A percentile compares a stretch with the other conserved stretches of the same genome.
phyloP scores from a whole-genome alignment of 2,329 filamentous ascomycete species.

The Xylaria sp. region DNA sequence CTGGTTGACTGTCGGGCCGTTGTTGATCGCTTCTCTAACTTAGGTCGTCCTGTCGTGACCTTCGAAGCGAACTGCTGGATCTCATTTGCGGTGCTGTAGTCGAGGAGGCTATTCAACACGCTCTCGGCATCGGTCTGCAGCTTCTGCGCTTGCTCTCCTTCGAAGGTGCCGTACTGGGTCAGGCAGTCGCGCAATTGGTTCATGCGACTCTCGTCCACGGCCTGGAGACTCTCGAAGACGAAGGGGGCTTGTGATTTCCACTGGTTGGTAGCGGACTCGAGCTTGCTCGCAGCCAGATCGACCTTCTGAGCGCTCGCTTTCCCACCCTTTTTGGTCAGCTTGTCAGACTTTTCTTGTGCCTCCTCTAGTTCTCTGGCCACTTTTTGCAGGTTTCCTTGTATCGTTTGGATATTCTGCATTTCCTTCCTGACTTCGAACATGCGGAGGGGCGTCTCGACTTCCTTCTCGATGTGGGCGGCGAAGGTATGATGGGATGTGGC shows the following conservation, averaged over 20 bases:
- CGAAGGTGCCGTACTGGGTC: constrained; percentile 92
- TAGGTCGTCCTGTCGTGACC: constrained; percentile 57
- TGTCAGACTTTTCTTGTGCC: constrained; percentile 86
- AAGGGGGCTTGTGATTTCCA: constrained; percentile 97
- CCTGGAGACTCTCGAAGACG: constrained; percentile 92
- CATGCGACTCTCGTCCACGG: constrained; percentile 86
- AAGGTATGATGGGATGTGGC: constrained; percentile 86
- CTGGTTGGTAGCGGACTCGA: constrained; percentile 82
- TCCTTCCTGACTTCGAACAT: constrained; percentile 80
- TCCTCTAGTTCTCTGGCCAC: constrained; percentile 88
- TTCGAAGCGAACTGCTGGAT: constrained; percentile 76
- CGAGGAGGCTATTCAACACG: constrained; percentile 83
- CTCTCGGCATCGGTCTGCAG: constrained; percentile 79
- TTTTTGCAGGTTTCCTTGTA: constrained; percentile 80
- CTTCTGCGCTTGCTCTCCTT: constrained; percentile 86
- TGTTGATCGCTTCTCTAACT: constrained; percentile 56
- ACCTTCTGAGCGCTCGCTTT: constrained; percentile 82
- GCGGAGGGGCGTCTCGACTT: constrained; percentile 86
- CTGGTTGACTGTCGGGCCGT: constrained; percentile 57
- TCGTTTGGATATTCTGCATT: constrained; percentile 81
- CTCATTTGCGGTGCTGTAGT: constrained; percentile 87
- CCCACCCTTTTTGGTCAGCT: constrained; percentile 80
- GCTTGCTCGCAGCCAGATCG: constrained; percentile 75
- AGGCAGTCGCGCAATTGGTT: constrained; percentile 91
- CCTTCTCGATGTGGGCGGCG: constrained; percentile 83